Evolutionary conservation across 2,329 filamentous ascomycete genomes (phyloP).

Genomic region (Fusarium pininemorale): DNA sequence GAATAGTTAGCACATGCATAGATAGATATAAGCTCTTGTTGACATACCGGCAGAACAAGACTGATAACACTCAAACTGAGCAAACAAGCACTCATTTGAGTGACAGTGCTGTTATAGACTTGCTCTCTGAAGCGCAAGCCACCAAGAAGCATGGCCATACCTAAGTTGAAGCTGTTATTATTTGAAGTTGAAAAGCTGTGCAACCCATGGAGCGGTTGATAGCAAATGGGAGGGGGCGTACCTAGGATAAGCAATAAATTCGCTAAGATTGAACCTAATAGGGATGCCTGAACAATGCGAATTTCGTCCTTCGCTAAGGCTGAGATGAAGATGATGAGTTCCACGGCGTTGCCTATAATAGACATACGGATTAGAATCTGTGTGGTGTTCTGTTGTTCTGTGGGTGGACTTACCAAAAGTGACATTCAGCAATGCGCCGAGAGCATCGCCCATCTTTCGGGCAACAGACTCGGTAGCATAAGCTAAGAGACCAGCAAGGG

Average conservation of each 20-base stretch:
- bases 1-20: slow-evolving; percentile 49
- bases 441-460: slow-evolving; percentile 74
- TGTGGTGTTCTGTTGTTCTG: neutral
- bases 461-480: slow-evolving; percentile 81
- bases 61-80: slow-evolving; percentile 91
- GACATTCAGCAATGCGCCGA: slow-evolving; percentile 78
- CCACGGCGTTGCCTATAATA: slow-evolving; percentile 65
- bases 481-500: slow-evolving; percentile 75
- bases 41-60: slow-evolving; percentile 78
- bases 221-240: slow-evolving; percentile 48
- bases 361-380: neutral
- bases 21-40: neutral
- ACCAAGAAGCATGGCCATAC: slow-evolving; percentile 90
- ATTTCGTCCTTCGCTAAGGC: slow-evolving; percentile 68
- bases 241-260: slow-evolving; percentile 90
- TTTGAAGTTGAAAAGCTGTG: neutral
- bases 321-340: slow-evolving; percentile 74
- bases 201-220: neutral
- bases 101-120: slow-evolving; percentile 95
- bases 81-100: slow-evolving; percentile 94
- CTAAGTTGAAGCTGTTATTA: slow-evolving; percentile 72
- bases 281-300: slow-evolving; percentile 88
- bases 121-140: slow-evolving; percentile 89
- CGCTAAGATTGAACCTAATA: slow-evolving; percentile 88
- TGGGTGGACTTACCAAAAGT: slow-evolving; percentile 69